Evolutionary conservation across 2,329 filamentous ascomycete genomes (phyloP).

Genomic region (Cytospora leucostoma): DNA sequence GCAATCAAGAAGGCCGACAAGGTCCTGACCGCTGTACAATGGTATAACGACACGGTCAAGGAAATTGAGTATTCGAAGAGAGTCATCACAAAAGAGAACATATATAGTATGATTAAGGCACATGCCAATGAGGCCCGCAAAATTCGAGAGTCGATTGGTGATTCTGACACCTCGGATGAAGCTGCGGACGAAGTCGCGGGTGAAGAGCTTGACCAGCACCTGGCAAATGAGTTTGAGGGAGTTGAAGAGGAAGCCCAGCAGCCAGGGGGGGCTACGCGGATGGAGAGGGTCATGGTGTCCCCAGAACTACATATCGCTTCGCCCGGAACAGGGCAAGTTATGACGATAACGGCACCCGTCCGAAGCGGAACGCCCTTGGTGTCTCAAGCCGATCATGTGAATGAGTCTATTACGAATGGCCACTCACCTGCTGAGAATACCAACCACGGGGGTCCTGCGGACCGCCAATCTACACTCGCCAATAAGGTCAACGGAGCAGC

Average conservation of each 20-base stretch:
- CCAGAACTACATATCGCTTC: constrained; percentile 18
- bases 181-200: not conserved
- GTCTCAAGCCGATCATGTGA: not conserved
- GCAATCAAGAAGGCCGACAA: constrained; percentile 30
- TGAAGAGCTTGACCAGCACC: constrained; percentile 12
- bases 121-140: constrained; percentile 34
- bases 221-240: not conserved
- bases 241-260: not conserved
- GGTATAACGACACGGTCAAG: constrained; percentile 39
- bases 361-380: not conserved
- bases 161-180: not conserved
- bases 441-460: not conserved
- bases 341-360: not conserved
- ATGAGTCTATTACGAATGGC: not conserved
- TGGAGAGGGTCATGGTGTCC: not conserved
- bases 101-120: constrained; percentile 33
- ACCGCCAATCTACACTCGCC: not conserved
- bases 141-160: constrained; percentile 14
- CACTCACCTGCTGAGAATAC: not conserved
- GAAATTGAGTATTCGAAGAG: constrained; percentile 33
- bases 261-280: not conserved
- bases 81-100: constrained; percentile 36
- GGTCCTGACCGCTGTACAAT: constrained; percentile 35
- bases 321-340: not conserved
- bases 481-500: not conserved